phyloP scores from a whole-genome alignment of 1,284 basidiomycete species.

The Moesziomyces parantarcticus region DNA sequence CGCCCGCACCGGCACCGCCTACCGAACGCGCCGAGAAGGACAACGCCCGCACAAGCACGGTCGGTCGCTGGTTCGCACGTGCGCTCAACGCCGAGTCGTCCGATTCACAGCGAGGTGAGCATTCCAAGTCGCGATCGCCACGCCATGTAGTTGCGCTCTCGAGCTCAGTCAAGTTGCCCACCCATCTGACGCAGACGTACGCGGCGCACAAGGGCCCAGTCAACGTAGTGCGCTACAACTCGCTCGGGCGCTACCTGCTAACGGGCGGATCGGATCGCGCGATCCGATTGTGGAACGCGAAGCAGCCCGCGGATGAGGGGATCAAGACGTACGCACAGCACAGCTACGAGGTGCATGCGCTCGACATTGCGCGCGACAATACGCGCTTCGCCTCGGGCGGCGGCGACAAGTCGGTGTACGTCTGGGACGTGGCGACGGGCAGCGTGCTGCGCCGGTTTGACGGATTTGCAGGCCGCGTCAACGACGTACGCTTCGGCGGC shows the following conservation, averaged over 20 bases:
- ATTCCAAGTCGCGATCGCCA: conserved; percentile 1
- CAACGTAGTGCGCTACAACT: conserved; percentile 67
- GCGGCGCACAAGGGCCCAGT: conserved; percentile 64
- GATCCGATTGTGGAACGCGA: conserved; percentile 90
- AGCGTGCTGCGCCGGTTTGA: conserved; percentile 81
- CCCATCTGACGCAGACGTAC: conserved; percentile 23
- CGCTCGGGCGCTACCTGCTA: conserved; percentile 82
- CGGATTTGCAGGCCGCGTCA: conserved; percentile 89
- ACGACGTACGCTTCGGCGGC: conserved; percentile 80
- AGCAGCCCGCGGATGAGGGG: conserved; percentile 70
- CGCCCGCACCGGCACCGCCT: not conserved
- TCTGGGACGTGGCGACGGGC: conserved; percentile 94
- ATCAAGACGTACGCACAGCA: conserved; percentile 89
- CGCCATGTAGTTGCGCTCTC: conserved; percentile 34
- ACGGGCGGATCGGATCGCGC: conserved; percentile 90
- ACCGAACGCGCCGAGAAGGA: not conserved
- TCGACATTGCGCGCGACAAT: conserved; percentile 89
- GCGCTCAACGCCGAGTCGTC: conserved; percentile 14
- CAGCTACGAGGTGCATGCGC: conserved; percentile 90
- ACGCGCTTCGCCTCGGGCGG: conserved; percentile 91
- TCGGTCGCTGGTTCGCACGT: conserved; percentile 28
- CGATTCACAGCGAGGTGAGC: conserved; percentile 21
- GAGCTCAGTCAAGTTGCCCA: conserved; percentile 40
- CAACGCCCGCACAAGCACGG: not conserved
- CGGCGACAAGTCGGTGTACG: conserved; percentile 87